Evolutionary conservation across 2,329 filamentous ascomycete species (phyloP), one percentile per base, ranked within the genome.

Genomic region (Aspergillus sp.): DNA sequence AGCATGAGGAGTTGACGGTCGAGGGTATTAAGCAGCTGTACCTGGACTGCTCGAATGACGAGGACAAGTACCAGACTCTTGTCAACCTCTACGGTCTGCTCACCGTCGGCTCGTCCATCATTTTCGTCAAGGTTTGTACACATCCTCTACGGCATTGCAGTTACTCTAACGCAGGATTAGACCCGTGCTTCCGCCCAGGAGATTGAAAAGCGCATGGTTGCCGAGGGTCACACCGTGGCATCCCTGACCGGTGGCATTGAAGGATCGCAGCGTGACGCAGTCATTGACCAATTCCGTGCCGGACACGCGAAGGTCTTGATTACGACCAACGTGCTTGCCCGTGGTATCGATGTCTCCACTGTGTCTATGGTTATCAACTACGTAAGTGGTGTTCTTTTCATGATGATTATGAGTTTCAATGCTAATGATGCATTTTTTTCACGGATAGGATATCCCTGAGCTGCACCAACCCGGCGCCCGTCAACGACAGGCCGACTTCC

Each of bases 311-410:
- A 99, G 81, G 95, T 99, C 8, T 88, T 99, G 63, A 97, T 99
- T 72, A 96, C 95, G 1, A 99, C 95, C 68, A 99, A 99, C 72
- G 93, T 99, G 39, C 85, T 99, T 60, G 91, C 95, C 8, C 92
- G 95, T 73, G 95, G 95, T 74, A 98, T 99, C 70, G 95, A 99
- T 72, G 81, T 98, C 74, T 77, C 96, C 80, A 88, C 88, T 27
- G 95, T 99, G 13, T 96, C 92, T 8, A 95, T 99, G 89, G 95
- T 99, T 57, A 92, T 99, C 82, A 99, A 99, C 82, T 99, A 99
- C 78, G 84, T 84, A 78, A 65, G 80, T 57, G 2, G 7, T 5
- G 8, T 8, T 21, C 36, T 6, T 1, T 11, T 2, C 6, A 8
- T 73, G 17, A 3, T n/a, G 23, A 19, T 11, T 17, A 19, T 5